Evolutionary conservation across 371 early-diverging fungal genomes (phyloP), one percentile per base, ranked within the genome.

Genomic region (Hamiltosporidium magnivora): DNA sequence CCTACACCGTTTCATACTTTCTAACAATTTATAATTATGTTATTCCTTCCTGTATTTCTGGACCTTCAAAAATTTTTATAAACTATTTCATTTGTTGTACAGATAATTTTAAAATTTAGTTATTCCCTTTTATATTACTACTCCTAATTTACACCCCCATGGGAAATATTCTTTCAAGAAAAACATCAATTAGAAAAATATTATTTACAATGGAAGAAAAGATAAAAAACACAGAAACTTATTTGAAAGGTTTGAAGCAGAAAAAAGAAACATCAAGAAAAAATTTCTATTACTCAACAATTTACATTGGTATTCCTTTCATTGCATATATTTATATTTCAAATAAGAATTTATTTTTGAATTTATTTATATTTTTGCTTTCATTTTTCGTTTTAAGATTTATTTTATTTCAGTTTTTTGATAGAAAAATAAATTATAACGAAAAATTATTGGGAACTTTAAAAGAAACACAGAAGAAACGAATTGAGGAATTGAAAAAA

Each of bases 161-260:
- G 76, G 76, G 76, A 37, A 69, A 68, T 54, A 58, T 76, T 36
- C 49, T 76, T 60, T 76, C 76, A 38, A 68, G 54, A 63, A 55
- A 56, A 40, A 54, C 55, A 58, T 61, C 73, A 8, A 42, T 67
- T 4, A 46, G 67, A 40, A 70, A 76, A 44, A 56, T 62, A 40
- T 36, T 76, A 12, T 60, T 69, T 11, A 66, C 38, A 36, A 58
- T 71, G 25, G 76, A 76, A 9, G 64, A 75, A 43, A 14, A 67
- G 11, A 68, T 75, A 61, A 39, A 44, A 12, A 61, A 64, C 38
- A 43, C n/a, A 40, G 71, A 75, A 44, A 54, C 11, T 9, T 9
- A 54, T 11, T 12, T 60, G 3, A 39, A 39, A 6, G 4, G 3
- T 36, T 40, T 39, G 14, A 12, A 36, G 39, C 61, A 52, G 25